Percentiles rank a stretch among this genome's conserved stretches.
These are phyloP conservation scores for Phytophthora crassamura DNA, from an alignment of 352 stramenopile genomes.

Conservation along the genomic window DNA sequence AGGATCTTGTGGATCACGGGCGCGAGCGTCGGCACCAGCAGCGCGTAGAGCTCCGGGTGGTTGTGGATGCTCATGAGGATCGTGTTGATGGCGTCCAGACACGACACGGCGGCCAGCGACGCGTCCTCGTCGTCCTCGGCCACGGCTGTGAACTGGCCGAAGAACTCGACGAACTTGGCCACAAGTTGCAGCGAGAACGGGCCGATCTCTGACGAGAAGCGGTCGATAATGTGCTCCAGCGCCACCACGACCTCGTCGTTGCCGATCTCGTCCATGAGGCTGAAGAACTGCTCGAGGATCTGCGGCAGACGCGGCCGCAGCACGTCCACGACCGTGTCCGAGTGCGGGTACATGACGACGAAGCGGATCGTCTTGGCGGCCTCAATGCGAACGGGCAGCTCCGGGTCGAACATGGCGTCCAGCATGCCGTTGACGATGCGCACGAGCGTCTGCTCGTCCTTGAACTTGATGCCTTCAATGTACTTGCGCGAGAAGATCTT, in stretches of 20 bases:
- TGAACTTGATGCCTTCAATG: slow-evolving; percentile 91
- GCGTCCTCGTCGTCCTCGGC: slow-evolving; percentile 96
- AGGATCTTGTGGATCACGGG: slow-evolving; percentile 97
- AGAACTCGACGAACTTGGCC: slow-evolving; percentile 94
- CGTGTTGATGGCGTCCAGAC: slow-evolving; percentile 87
- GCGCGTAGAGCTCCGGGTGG: slow-evolving; percentile 79
- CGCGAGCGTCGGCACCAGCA: slow-evolving; percentile 95
- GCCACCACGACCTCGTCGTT: slow-evolving; percentile 98
- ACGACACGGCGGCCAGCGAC: slow-evolving; percentile 94
- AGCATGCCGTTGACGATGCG: slow-evolving; percentile 85
- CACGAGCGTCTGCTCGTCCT: slow-evolving; percentile 90
- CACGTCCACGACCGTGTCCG: slow-evolving; percentile 80
- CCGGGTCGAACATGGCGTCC: slow-evolving; percentile 92
- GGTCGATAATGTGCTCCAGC: slow-evolving; percentile 95
- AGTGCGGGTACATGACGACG: slow-evolving; percentile 89
- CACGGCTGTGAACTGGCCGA: slow-evolving; percentile 94
- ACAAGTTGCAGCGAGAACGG: slow-evolving; percentile 94
- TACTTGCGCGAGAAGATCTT: slow-evolving; percentile 97
- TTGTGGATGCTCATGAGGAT: slow-evolving; percentile 87
- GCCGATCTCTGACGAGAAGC: slow-evolving; percentile 96
- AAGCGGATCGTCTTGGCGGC: slow-evolving; percentile 92
- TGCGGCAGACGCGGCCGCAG: slow-evolving; percentile 94
- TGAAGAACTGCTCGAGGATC: slow-evolving; percentile 98
- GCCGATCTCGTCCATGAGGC: slow-evolving; percentile 98
- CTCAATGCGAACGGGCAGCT: slow-evolving; percentile 98